Evolutionary conservation across 225 moss, liverwort and hornwort species (phyloP).

Genomic region (Ulota crispa): DNA sequence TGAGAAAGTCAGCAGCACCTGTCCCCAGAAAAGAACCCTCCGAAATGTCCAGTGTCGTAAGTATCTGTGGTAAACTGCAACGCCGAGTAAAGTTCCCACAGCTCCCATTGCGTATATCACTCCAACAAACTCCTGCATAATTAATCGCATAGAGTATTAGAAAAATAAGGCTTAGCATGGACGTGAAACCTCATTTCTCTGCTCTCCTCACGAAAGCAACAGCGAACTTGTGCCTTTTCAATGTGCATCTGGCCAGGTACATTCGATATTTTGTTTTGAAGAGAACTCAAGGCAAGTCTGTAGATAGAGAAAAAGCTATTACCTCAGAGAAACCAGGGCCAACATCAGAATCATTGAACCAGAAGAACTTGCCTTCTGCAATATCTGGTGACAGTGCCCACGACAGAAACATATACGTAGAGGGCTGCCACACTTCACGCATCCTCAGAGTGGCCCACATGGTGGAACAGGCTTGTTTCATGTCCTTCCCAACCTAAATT

Average conservation of each 20-base stretch:
- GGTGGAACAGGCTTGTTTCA: slow-evolving; percentile 58
- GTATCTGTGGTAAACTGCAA: slow-evolving; percentile 67
- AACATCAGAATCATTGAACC: slow-evolving; percentile 66
- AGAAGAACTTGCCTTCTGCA: slow-evolving; percentile 86
- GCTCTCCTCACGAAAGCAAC: not conserved
- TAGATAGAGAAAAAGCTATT: slow-evolving; percentile 16
- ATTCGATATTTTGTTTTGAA: not conserved
- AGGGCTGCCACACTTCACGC: slow-evolving; percentile 75
- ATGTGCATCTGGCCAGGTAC: not conserved
- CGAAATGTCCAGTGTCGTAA: slow-evolving; percentile 74
- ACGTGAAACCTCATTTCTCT: not conserved
- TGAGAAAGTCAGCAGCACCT: slow-evolving; percentile 58
- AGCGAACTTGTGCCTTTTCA: not conserved
- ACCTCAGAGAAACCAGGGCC: slow-evolving; percentile 89
- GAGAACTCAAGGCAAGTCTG: slow-evolving; percentile 9
- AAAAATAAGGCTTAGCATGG: not conserved
- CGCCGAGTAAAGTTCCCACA: slow-evolving; percentile 69
- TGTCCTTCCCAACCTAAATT: slow-evolving; percentile 62
- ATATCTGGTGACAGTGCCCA: slow-evolving; percentile 72
- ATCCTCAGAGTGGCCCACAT: slow-evolving; percentile 76
- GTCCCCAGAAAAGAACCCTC: slow-evolving; percentile 71
- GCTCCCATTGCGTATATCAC: slow-evolving; percentile 84
- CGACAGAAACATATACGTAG: slow-evolving; percentile 77
- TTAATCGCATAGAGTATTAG: not conserved
- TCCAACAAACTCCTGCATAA: slow-evolving; percentile 77